Evolutionary conservation across 257 asterid genomes (phyloP), one percentile per base, ranked within the genome.

Genomic region (Solanum corneliomulleri): DNA sequence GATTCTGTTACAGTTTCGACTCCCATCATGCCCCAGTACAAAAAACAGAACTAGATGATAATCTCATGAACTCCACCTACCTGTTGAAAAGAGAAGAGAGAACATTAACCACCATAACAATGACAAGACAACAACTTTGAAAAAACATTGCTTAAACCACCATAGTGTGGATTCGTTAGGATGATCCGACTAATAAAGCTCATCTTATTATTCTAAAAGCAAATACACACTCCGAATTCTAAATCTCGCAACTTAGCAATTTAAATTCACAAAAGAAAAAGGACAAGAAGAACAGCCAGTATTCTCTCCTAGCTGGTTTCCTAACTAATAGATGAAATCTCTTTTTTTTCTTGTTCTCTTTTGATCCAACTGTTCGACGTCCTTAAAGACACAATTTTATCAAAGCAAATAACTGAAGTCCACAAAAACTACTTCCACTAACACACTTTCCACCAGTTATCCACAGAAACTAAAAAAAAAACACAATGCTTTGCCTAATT

Each of bases 1-100:
- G 92, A 91, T 75, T 93, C 98, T 2, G 89, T 75, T 90, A 84
- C 91, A 6, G 89, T 88, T 78, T 94, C 97, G 56, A 93, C 94
- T 85, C 91, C 97, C 98, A 95, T 88, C 52, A 78, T 90, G 78
- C 75, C 90, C 87, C 70, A 87, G 45, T 86, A 85, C 87, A 84
- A 56, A 56, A 69, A 37, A 58, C 84, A 76, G 16, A 33, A 41
- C 60, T 41, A 90, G 37, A 69, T 77, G 23, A 83, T 87, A 84
- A 91, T 85, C 82, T 91, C 91, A 89, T 74, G 87, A 89, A 87
- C 87, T 84, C 87, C 89, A 68, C 64, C 82, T 76, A 49, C 86
- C 92, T 29, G 70, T 60, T 86, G 74, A 37, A 37, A n/a, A 49
- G 39, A 44, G 71, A 71, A 18, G 52, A 20, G 81, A 52, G 21